A percentile compares a stretch with the other conserved stretches of the same genome.
Evolutionary conservation across 805 yeast genomes (phyloP).

Genomic region (Ogataea pignaliae): DNA sequence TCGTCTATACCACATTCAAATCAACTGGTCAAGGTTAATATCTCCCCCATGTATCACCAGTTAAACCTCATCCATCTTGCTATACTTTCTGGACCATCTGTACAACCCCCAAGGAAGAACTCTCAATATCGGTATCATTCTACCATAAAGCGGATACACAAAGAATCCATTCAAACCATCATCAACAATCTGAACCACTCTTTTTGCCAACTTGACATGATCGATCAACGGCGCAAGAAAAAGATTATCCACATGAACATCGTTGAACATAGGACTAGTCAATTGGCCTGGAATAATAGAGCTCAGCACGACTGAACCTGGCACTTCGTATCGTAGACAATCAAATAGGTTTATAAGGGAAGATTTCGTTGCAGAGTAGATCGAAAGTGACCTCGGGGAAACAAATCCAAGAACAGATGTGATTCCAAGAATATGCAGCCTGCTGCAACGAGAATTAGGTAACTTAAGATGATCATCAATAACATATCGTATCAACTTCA

Average conservation of each 20-base stretch:
- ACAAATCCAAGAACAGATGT: constrained; percentile 45
- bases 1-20: not conserved
- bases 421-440: constrained; percentile 39
- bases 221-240: constrained; percentile 48
- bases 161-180: constrained; percentile 39
- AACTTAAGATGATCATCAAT: constrained; percentile 25
- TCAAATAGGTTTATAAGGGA: constrained; percentile 42
- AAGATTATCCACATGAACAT: constrained; percentile 35
- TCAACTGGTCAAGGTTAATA: not conserved
- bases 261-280: constrained; percentile 43
- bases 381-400: constrained; percentile 44
- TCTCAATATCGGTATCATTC: constrained; percentile 39
- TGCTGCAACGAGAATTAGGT: constrained; percentile 5
- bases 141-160: constrained; percentile 44
- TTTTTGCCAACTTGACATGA: constrained; percentile 32
- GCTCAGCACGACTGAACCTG: constrained; percentile 29
- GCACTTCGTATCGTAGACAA: constrained; percentile 38
- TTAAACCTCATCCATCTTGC: constrained; percentile 29
- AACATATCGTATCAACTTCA: constrained; percentile 34
- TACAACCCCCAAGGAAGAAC: constrained; percentile 38
- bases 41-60: not conserved
- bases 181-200: constrained; percentile 30
- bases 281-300: constrained; percentile 50
- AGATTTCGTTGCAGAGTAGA: constrained; percentile 48
- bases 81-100: constrained; percentile 22